A percentile compares a stretch with the other conserved stretches of the same genome.
phyloP scores from a whole-genome alignment of 192 early-diverging fungal species.

The Podila epicladia region DNA sequence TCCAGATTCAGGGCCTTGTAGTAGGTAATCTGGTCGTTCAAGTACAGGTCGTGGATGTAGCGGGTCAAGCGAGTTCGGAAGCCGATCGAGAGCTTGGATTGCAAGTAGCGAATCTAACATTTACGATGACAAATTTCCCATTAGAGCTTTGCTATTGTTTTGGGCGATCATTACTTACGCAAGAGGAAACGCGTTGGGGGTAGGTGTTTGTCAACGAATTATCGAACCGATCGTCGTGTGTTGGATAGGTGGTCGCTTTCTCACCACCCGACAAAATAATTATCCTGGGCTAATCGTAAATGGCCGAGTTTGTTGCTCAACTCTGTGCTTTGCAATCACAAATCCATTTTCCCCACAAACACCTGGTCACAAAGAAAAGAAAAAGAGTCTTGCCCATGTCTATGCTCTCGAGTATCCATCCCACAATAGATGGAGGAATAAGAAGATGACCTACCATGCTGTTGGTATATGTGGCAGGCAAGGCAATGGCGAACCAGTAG shows the following conservation, averaged over 20 bases:
- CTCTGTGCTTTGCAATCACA: constrained; percentile 49
- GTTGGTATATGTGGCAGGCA: constrained; percentile 98
- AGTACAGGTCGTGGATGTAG: constrained; percentile 87
- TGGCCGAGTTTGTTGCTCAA: not conserved
- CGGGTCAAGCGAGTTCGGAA: constrained; percentile 89
- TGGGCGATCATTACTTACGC: no score
- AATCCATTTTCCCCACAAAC: constrained; percentile 7
- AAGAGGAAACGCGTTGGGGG: no score
- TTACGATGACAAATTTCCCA: not conserved
- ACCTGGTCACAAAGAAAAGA: not conserved
- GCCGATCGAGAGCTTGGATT: constrained; percentile 78
- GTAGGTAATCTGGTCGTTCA: constrained; percentile 83
- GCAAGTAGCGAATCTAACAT: constrained; percentile 69
- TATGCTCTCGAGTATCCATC: not conserved
- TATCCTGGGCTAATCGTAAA: not conserved
- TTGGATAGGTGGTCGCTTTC: not conserved
- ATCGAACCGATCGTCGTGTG: not conserved
- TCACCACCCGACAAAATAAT: constrained; percentile 14
- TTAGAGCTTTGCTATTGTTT: not conserved
- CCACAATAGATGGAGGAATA: constrained; percentile 1
- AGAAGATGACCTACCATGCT: constrained; percentile 80
- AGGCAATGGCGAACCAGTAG: constrained; percentile 93
- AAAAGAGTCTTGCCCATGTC: not conserved
- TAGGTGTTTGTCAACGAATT: not conserved
- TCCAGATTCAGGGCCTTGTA: constrained; percentile 94